Base-by-base conservation (phyloP, 225 moss, liverwort and hornwort genomes). In the Pleurozium schreberi region DNA sequence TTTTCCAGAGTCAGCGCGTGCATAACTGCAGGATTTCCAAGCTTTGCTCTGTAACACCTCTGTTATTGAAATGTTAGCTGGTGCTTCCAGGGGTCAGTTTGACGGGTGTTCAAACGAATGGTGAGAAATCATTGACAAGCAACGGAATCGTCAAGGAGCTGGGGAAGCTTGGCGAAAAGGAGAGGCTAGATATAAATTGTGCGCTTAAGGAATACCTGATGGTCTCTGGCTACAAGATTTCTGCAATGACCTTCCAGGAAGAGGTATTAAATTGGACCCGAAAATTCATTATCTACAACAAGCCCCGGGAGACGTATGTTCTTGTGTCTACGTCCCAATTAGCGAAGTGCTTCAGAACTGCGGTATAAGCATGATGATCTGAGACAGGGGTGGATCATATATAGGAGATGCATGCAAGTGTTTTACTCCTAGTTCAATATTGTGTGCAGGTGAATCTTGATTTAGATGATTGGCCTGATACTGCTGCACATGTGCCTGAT, bases 191-290 rank as follows among this genome's bases (percentile, higher is more conserved):
- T 92, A 89, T 99, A 71, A 96, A 96, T 85, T 96, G 95, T 87
- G 96, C 97, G 20, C 93, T 99, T 74, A 96, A 96, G 90, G 95
- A 99, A 88, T 99, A 96, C 90, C 90, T 99, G 52, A 95, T 99
- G 89, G 86, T 93, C 78, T 94, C 95, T 70, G 96, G 95, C 47
- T 96, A 97, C 94, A 99, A 96, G 82, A 92, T 99, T 88, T 94
- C 96, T 88, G 97, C 97, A 36, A 99, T 99, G 97, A 99, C 98
- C 75, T 93, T 99, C 58, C 92, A 96, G 58, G 98, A 99, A 88
- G 97, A 99, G 96, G 96, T 96, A 90, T 81, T 82, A 60, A 86
- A 80, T 28, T 57, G 82, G 86, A 77, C 50, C 66, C 70, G 13
- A 55, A 86, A 68, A 52, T 85, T 80, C 45, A 74, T 22, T 60